Percentiles rank a stretch among this genome's conserved stretches.
phyloP scores from a whole-genome alignment of 768 basidiomycete genomes.

The Aureoboletus auriporus region DNA sequence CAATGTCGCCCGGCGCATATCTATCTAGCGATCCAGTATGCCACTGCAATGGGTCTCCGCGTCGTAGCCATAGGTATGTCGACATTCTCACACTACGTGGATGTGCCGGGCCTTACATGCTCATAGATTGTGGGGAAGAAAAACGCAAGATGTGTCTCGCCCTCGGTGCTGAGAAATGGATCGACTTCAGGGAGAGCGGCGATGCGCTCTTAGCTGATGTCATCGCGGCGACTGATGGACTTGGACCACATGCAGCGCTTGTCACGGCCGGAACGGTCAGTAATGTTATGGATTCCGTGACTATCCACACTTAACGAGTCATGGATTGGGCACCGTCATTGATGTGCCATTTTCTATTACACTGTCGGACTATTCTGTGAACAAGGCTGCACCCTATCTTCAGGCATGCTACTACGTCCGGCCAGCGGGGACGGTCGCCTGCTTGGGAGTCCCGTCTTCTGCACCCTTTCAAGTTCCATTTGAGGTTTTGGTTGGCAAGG shows the following conservation, averaged over 20 bases:
- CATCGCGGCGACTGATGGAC: constrained; percentile 35
- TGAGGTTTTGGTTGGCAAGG: constrained; percentile 29
- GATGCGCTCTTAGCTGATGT: constrained; percentile 37
- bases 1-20: neutral
- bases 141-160: constrained; percentile 35
- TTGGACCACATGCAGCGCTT: constrained; percentile 40
- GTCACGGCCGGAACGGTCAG: constrained; percentile 21
- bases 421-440: constrained; percentile 37
- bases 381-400: constrained; percentile 35
- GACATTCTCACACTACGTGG: neutral
- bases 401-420: constrained; percentile 45
- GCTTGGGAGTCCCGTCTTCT: constrained; percentile 37
- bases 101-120: neutral
- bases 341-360: too few relatives aligned
- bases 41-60: constrained; percentile 37
- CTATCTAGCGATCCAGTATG: constrained; percentile 42
- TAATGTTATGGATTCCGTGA: neutral
- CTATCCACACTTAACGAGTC: neutral
- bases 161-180: constrained; percentile 40
- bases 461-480: constrained; percentile 27
- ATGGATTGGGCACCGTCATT: too few relatives aligned
- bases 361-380: neutral
- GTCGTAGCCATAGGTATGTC: constrained; percentile 40
- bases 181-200: constrained; percentile 44
- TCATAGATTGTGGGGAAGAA: constrained; percentile 39